Conservation (phyloP, 768 basidiomycete species). For the Hygrophorus pudorinus region DNA sequence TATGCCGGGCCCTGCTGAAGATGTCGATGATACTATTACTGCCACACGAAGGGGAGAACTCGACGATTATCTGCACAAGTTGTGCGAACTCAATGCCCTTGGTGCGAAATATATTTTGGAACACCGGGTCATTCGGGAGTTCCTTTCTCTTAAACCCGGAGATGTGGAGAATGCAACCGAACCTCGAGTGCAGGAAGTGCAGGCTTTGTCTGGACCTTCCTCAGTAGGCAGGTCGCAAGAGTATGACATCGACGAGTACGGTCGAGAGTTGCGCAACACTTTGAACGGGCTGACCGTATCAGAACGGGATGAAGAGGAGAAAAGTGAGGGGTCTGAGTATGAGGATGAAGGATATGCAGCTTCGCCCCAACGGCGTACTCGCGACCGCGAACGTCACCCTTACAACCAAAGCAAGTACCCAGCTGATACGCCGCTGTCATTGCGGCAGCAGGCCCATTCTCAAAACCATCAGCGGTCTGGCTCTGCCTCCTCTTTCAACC, state of each 20-base stretch:
- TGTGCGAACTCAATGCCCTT: conserved; percentile 59
- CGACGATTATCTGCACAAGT: conserved; percentile 76
- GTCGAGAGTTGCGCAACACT: conserved; percentile 36
- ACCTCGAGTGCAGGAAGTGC: conserved; percentile 48
- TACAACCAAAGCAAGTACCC: conserved; percentile 20
- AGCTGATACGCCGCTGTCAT: conserved; percentile 7
- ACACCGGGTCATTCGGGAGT: conserved; percentile 68
- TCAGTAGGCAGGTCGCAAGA: conserved; percentile 22
- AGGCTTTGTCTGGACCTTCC: conserved; percentile 33
- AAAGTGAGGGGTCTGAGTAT: conserved; percentile 59
- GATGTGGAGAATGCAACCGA: conserved; percentile 67
- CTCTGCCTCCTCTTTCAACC: conserved; percentile 37
- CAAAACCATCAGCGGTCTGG: conserved; percentile 44
- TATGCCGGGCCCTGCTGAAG: conserved; percentile 91
- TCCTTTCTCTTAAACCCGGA: conserved; percentile 78
- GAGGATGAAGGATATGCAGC: conserved; percentile 47
- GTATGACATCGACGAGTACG: conserved; percentile 26
- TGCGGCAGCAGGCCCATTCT: conserved; percentile 30
- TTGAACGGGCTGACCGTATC: conserved; percentile 41
- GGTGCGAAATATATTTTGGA: conserved; percentile 77
- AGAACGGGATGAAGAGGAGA: conserved; percentile 28
- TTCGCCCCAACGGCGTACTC: conserved; percentile 28
- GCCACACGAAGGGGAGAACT: conserved; percentile 73
- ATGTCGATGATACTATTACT: conserved; percentile 79
- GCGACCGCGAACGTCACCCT: conserved; percentile 29